Conservation (phyloP, 2,329 filamentous ascomycete genomes). For the Colletotrichum melonis region DNA sequence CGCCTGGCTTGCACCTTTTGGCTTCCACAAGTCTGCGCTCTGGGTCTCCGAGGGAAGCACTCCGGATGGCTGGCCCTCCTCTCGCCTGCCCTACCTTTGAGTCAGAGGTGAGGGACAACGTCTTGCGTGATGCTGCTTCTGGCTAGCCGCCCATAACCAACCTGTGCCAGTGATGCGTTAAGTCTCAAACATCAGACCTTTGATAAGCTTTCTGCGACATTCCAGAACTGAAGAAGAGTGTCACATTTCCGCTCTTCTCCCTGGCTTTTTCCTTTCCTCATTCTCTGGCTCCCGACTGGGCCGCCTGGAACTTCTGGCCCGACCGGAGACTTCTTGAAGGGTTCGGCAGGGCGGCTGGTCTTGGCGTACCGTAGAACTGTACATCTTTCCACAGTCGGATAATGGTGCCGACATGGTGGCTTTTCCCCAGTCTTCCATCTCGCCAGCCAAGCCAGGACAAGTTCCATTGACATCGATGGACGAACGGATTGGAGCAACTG, state of each 20-base stretch:
- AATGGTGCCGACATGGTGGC: constrained; percentile 4
- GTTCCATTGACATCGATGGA: not conserved
- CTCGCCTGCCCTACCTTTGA: too few relatives aligned
- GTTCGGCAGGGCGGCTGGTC: not conserved
- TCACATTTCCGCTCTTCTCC: not conserved
- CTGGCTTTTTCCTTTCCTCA: too few relatives aligned
- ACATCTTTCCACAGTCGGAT: constrained; percentile 17
- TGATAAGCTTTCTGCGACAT: constrained; percentile 18
- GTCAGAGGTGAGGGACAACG: not conserved
- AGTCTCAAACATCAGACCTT: constrained; percentile 10
- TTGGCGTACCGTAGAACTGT: constrained; percentile 14
- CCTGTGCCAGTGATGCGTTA: constrained; percentile 1
- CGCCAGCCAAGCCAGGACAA: not conserved
- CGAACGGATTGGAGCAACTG: not conserved
- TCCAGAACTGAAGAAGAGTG: constrained; percentile 12
- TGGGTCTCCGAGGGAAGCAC: not conserved
- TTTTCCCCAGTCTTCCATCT: not conserved
- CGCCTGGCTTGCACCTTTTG: not conserved
- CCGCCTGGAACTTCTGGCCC: not conserved
- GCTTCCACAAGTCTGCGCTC: not conserved
- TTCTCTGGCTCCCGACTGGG: not conserved
- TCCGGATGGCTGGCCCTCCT: not conserved
- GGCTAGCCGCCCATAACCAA: not conserved
- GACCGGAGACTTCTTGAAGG: not conserved
- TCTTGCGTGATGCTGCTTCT: not conserved